A percentile compares a stretch with the other conserved stretches of the same genome.
Evolutionary conservation across 768 basidiomycete genomes (phyloP).

Genomic region (Leucogyrophana mollusca): DNA sequence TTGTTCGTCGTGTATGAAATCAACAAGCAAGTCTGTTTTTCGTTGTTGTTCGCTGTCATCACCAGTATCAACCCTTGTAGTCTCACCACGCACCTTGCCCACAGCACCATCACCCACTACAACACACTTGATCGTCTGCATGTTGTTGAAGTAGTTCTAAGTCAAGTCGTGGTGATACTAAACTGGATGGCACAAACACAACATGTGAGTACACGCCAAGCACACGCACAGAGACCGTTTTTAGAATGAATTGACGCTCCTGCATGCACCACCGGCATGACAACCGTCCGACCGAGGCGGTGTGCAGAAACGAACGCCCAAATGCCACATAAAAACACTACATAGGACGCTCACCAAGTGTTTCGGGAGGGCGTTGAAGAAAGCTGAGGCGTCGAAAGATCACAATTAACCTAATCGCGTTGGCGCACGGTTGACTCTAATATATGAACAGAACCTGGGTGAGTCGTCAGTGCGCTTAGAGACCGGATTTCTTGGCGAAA

Average conservation of each 20-base stretch:
- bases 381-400: constrained; percentile 17
- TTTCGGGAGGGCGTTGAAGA: constrained; percentile 16
- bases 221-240: constrained; percentile 24
- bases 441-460: constrained; percentile 16
- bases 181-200: constrained; percentile 5
- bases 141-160: constrained; percentile 31
- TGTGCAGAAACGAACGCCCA: constrained; percentile 14
- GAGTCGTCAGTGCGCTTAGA: constrained; percentile 11
- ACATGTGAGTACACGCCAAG: constrained; percentile 9
- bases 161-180: constrained; percentile 14
- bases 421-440: constrained; percentile 24
- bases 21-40: constrained; percentile 82
- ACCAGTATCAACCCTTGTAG: neutral
- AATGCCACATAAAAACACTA: constrained; percentile 5
- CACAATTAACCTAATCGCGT: constrained; percentile 25
- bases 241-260: constrained; percentile 11
- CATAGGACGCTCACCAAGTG: constrained; percentile 20
- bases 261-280: constrained; percentile 24
- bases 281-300: constrained; percentile 27
- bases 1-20: constrained; percentile 98
- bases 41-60: constrained; percentile 5
- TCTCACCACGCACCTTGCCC: constrained; percentile 74
- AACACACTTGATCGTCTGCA: constrained; percentile 98
- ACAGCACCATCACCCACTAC: constrained; percentile 98
- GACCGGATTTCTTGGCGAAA: constrained; percentile 5